Conservation (phyloP, 192 early-diverging fungal species). For the Dissophora ornata region DNA sequence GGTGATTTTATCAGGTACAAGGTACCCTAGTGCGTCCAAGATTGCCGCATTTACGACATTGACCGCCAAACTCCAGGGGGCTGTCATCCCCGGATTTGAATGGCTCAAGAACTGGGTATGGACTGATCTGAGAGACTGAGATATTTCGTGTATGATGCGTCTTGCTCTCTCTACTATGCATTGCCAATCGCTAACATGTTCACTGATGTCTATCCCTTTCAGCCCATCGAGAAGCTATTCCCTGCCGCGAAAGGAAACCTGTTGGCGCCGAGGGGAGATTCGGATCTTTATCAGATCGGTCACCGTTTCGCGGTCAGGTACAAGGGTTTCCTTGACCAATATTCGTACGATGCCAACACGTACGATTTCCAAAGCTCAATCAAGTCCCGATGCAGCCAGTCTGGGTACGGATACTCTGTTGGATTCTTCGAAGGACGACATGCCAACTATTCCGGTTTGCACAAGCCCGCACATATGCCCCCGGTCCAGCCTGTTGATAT, state of each 20-base stretch:
- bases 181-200: too few relatives aligned
- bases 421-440: conserved; percentile 29
- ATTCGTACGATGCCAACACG: conserved; percentile 37
- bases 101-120: conserved; percentile 28
- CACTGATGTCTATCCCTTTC: neutral
- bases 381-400: conserved; percentile 37
- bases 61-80: conserved; percentile 3
- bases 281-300: conserved; percentile 29
- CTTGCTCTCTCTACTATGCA: too few relatives aligned
- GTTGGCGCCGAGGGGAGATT: conserved; percentile 12
- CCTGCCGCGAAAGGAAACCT: conserved; percentile 13
- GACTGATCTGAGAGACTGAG: too few relatives aligned
- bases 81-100: conserved; percentile 9
- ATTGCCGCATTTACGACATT: conserved; percentile 6
- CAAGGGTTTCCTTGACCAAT: conserved; percentile 20
- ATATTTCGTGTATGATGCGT: too few relatives aligned
- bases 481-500: conserved; percentile 37
- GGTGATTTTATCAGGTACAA: conserved; percentile 5
- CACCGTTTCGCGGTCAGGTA: conserved; percentile 27
- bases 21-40: conserved; percentile 12
- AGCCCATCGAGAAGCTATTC: conserved; percentile 10
- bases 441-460: neutral
- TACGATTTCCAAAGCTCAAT: conserved; percentile 24
- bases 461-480: too few relatives aligned
- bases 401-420: conserved; percentile 20